Evolutionary conservation across 1,284 basidiomycete genomes (phyloP), one percentile per base, ranked within the genome.

Genomic region (Coniferiporia sulphurascens): DNA sequence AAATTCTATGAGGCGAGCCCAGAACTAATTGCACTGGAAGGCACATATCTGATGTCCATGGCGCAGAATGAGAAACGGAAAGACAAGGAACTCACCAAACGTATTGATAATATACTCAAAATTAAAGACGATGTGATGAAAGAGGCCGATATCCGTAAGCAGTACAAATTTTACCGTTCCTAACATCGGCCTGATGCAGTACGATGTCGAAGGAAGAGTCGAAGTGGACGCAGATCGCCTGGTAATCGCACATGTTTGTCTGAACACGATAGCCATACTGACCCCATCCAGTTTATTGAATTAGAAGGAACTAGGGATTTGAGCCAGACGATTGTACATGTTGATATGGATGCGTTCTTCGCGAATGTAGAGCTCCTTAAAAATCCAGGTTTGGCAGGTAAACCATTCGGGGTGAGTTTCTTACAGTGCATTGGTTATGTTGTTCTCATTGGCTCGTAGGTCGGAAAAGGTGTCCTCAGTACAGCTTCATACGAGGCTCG

Each of bases 331-430:
- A 93, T 98, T 63, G 88, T 95, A 8, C 93, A 96, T 66, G 84
- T 93, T 48, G 93, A 94, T 66, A 87, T 91, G 84, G 91, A 94
- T 66, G 90, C 91, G 61, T 86, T 86, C 71, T 86, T 78, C 58
- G 84, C 84, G 13, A 88, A 79, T 56, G 89, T 92, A 1, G 90
- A 92, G 72, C 77, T 95, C 0, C 82, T 95, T 45, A 77, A 89
- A 55, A 81, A 95, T 67, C 93, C 95, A 1, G 75, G 78, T 12
- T 78, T 98, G 1, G 79, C 81, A 44, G 93, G 89, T 13, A 96
- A 93, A 68, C 81, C 93, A 0, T 98, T 96, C 69, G 95, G 87
- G 9, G 95, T 96, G 41, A 4, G 59, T 38, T 22, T 13, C n/a
- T 21, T 48, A 9, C 35, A 22, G 45, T 44, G 15, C 19, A 36